Evolutionary conservation across 75 land plant genomes (phyloP), one percentile per base, ranked within the genome.

Genomic region (Cryptomeria japonica): DNA sequence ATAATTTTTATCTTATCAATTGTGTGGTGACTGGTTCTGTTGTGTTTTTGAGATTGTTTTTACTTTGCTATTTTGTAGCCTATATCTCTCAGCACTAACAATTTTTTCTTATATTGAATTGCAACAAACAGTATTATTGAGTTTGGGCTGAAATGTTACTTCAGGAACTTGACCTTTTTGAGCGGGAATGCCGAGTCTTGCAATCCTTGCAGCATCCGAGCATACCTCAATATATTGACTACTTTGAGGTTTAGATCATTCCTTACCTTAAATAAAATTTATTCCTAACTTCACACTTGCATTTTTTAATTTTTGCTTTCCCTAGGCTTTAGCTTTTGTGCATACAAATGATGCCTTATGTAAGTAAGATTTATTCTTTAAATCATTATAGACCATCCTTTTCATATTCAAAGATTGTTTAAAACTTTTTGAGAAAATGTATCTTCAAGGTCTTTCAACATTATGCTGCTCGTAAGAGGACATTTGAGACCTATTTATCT

Each of bases 101-200:
- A 8, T 22, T 80, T 5, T 42, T 41, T 80, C 47, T 22, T 80
- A 19, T 22, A 22, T 41, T 12, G 46, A 80, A 41, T 39, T 8
- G 11, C 18, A 14, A 42, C 31, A 39, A 39, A 8, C 1, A 22
- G 42, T 42, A 39, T 80, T 42, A 39, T 80, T 41, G 25, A 80
- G 18, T 42, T 80, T 42, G 13, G 77, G 19, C 84, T 38, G 22
- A 41, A 42, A n/a, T 44, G 10, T 79, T 82, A 2, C n/a, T 86
- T 82, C 87, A 92, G 92, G 93, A 92, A 31, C 92, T 92, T 80
- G 93, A 92, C 70, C 90, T 92, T 51, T 92, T 92, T 85, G 92
- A 92, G 16, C 86, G 93, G 37, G 93, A 92, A 89, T 92, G 90
- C 64, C 77, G 90, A 53, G 90, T 92, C 8, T 87, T 92, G 86